phyloP scores from a whole-genome alignment of 2,329 filamentous ascomycete species.

The Aspergillus sp. region DNA sequence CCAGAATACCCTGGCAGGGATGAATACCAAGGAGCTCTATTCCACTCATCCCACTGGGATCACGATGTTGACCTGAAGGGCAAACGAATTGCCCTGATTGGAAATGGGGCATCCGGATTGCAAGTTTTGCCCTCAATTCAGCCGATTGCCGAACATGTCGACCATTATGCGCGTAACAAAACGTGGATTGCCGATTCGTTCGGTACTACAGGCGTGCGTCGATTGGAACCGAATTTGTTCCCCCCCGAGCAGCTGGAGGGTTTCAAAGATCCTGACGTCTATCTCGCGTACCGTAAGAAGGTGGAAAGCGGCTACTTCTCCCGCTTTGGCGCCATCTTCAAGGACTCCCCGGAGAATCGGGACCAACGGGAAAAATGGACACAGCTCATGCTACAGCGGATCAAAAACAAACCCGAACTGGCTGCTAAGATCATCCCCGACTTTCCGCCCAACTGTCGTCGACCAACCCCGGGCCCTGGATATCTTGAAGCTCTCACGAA shows the following conservation, averaged over 20 bases:
- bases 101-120: conserved; percentile 62
- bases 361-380: neutral
- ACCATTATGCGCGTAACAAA: conserved; percentile 63
- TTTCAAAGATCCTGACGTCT: conserved; percentile 60
- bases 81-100: conserved; percentile 56
- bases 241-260: conserved; percentile 52
- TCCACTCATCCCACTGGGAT: conserved; percentile 63
- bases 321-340: conserved; percentile 12
- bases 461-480: conserved; percentile 45
- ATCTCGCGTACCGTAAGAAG: conserved; percentile 58
- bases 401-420: conserved; percentile 31
- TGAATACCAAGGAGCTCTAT: conserved; percentile 54
- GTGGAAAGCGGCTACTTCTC: conserved; percentile 63
- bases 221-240: conserved; percentile 56
- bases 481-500: conserved; percentile 60
- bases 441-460: conserved; percentile 30
- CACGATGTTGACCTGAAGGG: conserved; percentile 49
- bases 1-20: conserved; percentile 59
- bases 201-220: conserved; percentile 53
- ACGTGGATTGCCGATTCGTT: conserved; percentile 68
- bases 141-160: conserved; percentile 46
- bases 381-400: neutral
- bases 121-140: conserved; percentile 48
- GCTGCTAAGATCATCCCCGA: conserved; percentile 36
- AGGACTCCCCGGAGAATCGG: neutral